Evolutionary conservation across 2,329 filamentous ascomycete genomes (phyloP).

Genomic region (Didymellaceae sp.): DNA sequence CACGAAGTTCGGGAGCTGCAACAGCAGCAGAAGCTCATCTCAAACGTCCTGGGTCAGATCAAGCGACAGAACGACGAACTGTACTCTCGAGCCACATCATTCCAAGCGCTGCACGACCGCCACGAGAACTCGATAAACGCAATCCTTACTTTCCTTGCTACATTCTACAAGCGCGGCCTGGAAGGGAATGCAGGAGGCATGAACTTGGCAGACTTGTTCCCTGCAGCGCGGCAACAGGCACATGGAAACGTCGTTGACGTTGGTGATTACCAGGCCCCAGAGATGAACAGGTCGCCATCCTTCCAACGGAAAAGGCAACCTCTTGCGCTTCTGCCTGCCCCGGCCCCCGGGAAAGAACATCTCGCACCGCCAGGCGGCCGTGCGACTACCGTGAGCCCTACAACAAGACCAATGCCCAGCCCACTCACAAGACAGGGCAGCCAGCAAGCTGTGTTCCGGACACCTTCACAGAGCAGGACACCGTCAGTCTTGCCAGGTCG

Average conservation of each 20-base stretch:
- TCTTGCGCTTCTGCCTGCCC: conserved; percentile 47
- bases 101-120: conserved; percentile 91
- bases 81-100: conserved; percentile 84
- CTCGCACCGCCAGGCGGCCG: conserved; percentile 29
- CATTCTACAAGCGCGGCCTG: conserved; percentile 91
- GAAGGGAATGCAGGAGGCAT: conserved; percentile 79
- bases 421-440: conserved; percentile 31
- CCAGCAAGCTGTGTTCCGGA: conserved; percentile 33
- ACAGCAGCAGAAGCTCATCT: conserved; percentile 85
- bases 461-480: conserved; percentile 26
- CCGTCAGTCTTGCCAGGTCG: conserved; percentile 17
- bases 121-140: conserved; percentile 99
- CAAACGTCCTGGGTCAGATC: conserved; percentile 78
- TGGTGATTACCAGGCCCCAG: conserved; percentile 58
- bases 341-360: conserved; percentile 37
- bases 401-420: conserved; percentile 33
- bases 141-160: conserved; percentile 96
- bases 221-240: conserved; percentile 64
- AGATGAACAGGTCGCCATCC: conserved; percentile 39
- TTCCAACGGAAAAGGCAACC: conserved; percentile 49
- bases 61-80: conserved; percentile 87
- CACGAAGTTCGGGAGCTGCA: conserved; percentile 83
- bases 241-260: conserved; percentile 69
- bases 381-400: conserved; percentile 43
- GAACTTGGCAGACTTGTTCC: conserved; percentile 85